Conservation (phyloP, 305 asterid genomes). For the Stenogyne calaminthoides region DNA sequence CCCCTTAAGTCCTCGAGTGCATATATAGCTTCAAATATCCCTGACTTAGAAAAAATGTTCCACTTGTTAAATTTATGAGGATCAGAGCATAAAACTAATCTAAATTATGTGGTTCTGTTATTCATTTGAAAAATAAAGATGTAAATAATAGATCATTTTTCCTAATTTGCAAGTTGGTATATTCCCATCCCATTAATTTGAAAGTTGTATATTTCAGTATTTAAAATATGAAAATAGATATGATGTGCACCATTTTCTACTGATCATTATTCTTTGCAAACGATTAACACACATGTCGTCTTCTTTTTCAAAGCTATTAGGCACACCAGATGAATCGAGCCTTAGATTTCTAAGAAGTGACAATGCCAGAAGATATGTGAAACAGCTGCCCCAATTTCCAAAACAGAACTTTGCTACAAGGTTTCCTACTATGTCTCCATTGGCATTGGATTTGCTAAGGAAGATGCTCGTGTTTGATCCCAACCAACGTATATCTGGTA, state of each 20-base stretch:
- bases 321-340: conserved; percentile 78
- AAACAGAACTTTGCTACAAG: conserved; percentile 66
- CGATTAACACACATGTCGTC: conserved; percentile 18
- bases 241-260: not conserved
- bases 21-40: not conserved
- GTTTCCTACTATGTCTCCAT: conserved; percentile 69
- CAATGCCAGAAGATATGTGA: conserved; percentile 69
- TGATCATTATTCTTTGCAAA: not conserved
- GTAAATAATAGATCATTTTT: not conserved
- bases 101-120: not conserved
- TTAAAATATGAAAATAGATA: not conserved
- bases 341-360: conserved; percentile 74
- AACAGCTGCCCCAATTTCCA: conserved; percentile 70
- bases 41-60: not conserved
- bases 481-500: conserved; percentile 73
- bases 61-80: not conserved
- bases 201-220: not conserved
- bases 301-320: conserved; percentile 62
- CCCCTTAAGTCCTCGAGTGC: not conserved
- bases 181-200: not conserved
- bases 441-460: conserved; percentile 78
- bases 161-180: not conserved
- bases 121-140: not conserved
- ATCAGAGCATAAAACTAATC: not conserved
- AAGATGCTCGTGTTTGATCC: conserved; percentile 93